phyloP scores from a whole-genome alignment of 1,284 basidiomycete genomes.

The Rhodotorula sp. region DNA sequence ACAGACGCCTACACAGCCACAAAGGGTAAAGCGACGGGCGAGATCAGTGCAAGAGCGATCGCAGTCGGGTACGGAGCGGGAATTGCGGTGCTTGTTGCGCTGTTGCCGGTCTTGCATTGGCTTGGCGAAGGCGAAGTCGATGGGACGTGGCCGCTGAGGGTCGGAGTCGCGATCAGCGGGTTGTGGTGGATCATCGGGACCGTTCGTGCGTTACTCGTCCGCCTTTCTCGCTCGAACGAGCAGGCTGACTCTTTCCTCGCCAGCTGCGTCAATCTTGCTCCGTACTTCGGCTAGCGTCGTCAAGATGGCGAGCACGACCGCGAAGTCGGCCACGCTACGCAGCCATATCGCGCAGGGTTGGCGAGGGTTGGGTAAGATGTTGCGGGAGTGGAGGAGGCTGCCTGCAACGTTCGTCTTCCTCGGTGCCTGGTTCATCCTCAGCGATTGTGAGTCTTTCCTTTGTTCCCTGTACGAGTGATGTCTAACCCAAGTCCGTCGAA shows the following conservation, averaged over 20 bases:
- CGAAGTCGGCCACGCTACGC: not conserved
- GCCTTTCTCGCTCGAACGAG: too few species aligned
- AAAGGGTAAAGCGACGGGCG: slow-evolving; percentile 60
- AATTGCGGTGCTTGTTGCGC: slow-evolving; percentile 65
- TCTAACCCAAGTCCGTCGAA: not conserved
- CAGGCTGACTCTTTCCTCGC: too few species aligned
- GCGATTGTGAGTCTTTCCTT: slow-evolving; percentile 62
- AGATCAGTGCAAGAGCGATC: slow-evolving; percentile 76
- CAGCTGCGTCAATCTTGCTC: slow-evolving; percentile 2
- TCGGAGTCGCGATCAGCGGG: slow-evolving; percentile 30
- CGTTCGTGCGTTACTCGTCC: not conserved
- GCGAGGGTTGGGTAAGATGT: slow-evolving; percentile 28
- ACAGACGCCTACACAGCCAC: not conserved
- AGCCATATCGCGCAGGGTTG: slow-evolving; percentile 17
- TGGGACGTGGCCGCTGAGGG: slow-evolving; percentile 28
- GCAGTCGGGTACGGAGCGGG: slow-evolving; percentile 74
- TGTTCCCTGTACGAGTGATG: not conserved
- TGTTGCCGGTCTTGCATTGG: slow-evolving; percentile 67
- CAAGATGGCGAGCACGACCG: too few species aligned
- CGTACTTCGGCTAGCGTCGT: not conserved
- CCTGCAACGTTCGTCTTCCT: slow-evolving; percentile 72
- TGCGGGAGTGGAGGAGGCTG: slow-evolving; percentile 35
- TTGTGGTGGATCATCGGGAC: slow-evolving; percentile 33
- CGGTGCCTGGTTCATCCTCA: slow-evolving; percentile 84
- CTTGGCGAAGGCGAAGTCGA: slow-evolving; percentile 12